Conservation (phyloP, 805 yeast species). For the Candida pini region DNA sequence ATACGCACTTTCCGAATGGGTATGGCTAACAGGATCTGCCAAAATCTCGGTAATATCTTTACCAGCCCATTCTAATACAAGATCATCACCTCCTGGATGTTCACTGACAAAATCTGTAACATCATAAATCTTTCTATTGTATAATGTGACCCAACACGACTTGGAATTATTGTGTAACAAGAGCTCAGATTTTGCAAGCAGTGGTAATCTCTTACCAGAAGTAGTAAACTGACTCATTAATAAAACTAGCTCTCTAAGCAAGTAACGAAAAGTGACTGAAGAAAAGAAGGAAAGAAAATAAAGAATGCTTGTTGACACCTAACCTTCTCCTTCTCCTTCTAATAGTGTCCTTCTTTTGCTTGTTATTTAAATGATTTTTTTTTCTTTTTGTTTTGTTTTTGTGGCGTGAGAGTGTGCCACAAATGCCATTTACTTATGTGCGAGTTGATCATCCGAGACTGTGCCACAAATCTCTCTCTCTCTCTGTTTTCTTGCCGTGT, state of each 20-base stretch:
- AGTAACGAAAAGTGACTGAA: not conserved
- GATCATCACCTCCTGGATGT: conserved; percentile 65
- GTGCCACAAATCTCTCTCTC: no score
- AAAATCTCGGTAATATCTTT: conserved; percentile 65
- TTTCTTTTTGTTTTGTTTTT: no score
- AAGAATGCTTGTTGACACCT: no score
- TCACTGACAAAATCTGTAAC: conserved; percentile 69
- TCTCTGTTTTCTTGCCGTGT: no score
- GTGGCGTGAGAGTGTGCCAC: no score
- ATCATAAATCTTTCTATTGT: conserved; percentile 76
- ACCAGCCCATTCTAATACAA: conserved; percentile 55
- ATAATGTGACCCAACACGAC: conserved; percentile 78
- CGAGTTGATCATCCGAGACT: no score
- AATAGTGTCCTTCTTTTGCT: not conserved
- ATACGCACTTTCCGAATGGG: conserved; percentile 82
- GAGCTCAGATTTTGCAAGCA: conserved; percentile 51
- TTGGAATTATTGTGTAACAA: conserved; percentile 43
- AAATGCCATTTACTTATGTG: no score
- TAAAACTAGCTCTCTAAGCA: not conserved
- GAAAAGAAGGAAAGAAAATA: not conserved
- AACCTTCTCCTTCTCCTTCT: no score
- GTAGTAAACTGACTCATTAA: not conserved
- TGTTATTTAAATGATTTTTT: no score
- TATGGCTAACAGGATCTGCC: conserved; percentile 65
- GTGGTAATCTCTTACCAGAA: conserved; percentile 40